Base-by-base conservation (phyloP, 495 filamentous ascomycete species). In the Filosporella fistucella region DNA sequence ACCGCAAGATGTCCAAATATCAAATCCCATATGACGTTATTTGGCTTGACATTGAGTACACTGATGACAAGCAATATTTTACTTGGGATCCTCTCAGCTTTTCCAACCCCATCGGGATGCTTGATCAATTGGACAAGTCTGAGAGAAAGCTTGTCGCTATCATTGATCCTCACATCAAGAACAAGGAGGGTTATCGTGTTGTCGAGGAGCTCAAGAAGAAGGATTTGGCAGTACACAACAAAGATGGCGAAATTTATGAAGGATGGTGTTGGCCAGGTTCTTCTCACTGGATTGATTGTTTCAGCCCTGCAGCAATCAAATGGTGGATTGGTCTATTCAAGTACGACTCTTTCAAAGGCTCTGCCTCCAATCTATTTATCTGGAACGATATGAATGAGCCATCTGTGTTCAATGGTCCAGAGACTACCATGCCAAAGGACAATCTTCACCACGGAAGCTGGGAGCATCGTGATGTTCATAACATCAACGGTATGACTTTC, bases 371-470 rank as follows among this genome's bases (percentile, higher is more conserved):
- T 60, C 78, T 85, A 3, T 96, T 88, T 69, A 83, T 97, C 61
- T 98, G 93, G 93, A 98, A 98, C 64, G 93, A 98, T 61, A 98
- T 98, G 93, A 98, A 96, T 58, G 93, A 98, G 68, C 93, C 93
- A 0, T 96, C 93, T 0, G 93, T 98, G 7, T 98, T 98, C 72
- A 95, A 96, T 60, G 93, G 93, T 0, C 93, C 93, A 0, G 93
- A 98, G 63, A 95, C 88, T 10, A 91, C 91, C 24, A 95, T 96
- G 89, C 93, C 93, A 35, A 96, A 95, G 65, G 93, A 98, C 68
- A 96, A 96, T 62, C 63, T 97, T 30, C 93, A 97, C 63, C 64
- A 85, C 55, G 93, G 77, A 21, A 80, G 86, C 63, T 98, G 93
- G 93, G 93, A 98, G 64, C 93, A 98, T 60, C 85, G 93, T 42